Evolutionary conservation across 2,329 filamentous ascomycete species (phyloP), one percentile per base, ranked within the genome.

Genomic region (Pochonia chlamydosporia): DNA sequence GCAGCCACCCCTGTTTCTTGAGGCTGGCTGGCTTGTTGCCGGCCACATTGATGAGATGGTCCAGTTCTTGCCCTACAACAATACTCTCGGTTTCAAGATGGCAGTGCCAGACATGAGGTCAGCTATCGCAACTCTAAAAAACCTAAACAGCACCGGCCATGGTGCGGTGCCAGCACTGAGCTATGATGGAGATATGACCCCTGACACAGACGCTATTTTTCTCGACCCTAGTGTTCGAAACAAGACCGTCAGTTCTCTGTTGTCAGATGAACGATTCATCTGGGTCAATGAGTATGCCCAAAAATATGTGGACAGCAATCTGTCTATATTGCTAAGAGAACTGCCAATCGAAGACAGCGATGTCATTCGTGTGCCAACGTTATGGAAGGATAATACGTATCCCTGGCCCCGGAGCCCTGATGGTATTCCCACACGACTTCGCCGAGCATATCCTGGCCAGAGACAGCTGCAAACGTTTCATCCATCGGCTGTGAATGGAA

Each of bases 41-140:
- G 62, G 63, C 0, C 63, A 67, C 41, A 59, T 67, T 9, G 61
- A 67, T 33, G 61, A 67, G 44, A 58, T 65, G n/a, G 52, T 66
- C 1, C 62, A 65, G 43, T 63, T 64, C 46, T 31, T 65, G n/a
- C 35, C 35, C 8, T 33, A 35, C 37, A 24, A 35, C 20, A 47
- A 47, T 24, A 21, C 33, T 11, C 16, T 47, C 5, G 44, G 44
- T n/a, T 42, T 47, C 39, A 42, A 26, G 3, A 36, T 47, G 1
- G 45, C 37, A 9, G 23, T 47, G 5, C 37, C 45, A 7, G 39
- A 47, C 23, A 47, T 30, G 8, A 1, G 14, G 4, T 14, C 28
- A 6, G 45, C 18, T 5, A 6, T 42, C 7, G 20, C 14, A 3
- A 5, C 37, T 8, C 28, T 42, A 14, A 31, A 5, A 26, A 10